phyloP scores from a whole-genome alignment of 371 early-diverging fungal genomes.

The Mortierella sp. region DNA sequence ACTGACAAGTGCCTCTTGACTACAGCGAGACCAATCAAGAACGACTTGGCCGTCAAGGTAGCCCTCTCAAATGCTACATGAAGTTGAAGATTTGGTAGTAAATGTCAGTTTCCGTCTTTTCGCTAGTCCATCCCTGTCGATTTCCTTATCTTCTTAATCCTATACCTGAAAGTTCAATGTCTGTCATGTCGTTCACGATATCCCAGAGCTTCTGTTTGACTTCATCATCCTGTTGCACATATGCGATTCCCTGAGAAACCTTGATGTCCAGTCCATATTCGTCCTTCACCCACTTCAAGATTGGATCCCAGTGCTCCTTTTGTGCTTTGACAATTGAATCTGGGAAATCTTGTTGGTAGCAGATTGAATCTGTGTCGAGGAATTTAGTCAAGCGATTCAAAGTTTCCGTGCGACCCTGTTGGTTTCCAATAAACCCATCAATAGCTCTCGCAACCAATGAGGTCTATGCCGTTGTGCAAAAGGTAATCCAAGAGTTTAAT shows the following conservation, averaged over 20 bases:
- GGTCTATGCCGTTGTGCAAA: conserved; percentile 64
- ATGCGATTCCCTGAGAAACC: conserved; percentile 81
- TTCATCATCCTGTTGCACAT: conserved; percentile 72
- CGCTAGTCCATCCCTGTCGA: not conserved
- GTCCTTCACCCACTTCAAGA: conserved; percentile 83
- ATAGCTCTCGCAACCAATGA: conserved; percentile 87
- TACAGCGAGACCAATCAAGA: conserved; percentile 88
- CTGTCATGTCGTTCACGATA: conserved; percentile 65
- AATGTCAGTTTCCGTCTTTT: too few species aligned
- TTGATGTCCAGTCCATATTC: conserved; percentile 77
- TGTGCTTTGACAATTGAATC: conserved; percentile 84
- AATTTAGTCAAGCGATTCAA: conserved; percentile 83
- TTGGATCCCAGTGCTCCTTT: conserved; percentile 82
- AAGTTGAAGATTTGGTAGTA: too few species aligned
- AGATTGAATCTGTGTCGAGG: conserved; percentile 90
- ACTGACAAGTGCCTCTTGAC: conserved; percentile 79
- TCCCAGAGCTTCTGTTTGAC: conserved; percentile 69
- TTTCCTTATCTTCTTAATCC: not conserved
- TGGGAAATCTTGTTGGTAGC: conserved; percentile 87
- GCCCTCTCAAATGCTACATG: conserved; percentile 88
- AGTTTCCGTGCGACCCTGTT: conserved; percentile 69
- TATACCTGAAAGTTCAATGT: conserved; percentile 46
- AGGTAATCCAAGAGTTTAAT: not conserved
- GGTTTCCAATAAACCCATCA: conserved; percentile 75
- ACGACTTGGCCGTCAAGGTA: conserved; percentile 89